phyloP scores from a whole-genome alignment of 352 stramenopile genomes.

The Pythium guiyangense region DNA sequence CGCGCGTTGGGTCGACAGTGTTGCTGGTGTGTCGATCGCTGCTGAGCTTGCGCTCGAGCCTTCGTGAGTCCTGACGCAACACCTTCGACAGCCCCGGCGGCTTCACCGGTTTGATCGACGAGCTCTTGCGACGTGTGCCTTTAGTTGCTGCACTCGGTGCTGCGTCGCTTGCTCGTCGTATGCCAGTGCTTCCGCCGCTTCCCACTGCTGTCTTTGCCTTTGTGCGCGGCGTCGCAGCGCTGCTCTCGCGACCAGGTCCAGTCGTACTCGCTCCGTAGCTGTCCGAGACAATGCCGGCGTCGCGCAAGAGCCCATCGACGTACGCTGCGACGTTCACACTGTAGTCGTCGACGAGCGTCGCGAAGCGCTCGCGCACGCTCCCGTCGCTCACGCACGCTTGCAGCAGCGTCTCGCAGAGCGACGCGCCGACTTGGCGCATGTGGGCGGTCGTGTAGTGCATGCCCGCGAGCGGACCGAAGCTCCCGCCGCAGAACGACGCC shows the following conservation, averaged over 20 bases:
- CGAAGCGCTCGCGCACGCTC: constrained; percentile 26
- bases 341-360: constrained; percentile 26
- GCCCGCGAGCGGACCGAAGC: constrained; percentile 52
- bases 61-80: background rate
- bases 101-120: constrained; percentile 6
- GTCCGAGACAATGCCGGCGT: constrained; percentile 21
- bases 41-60: constrained; percentile 2
- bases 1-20: background rate
- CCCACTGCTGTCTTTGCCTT: background rate
- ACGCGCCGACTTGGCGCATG: constrained; percentile 36
- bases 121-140: constrained; percentile 1
- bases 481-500: constrained; percentile 82
- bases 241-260: constrained; percentile 2
- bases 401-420: constrained; percentile 49
- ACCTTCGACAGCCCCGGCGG: background rate
- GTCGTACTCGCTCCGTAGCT: background rate
- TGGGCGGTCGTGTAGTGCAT: constrained; percentile 70
- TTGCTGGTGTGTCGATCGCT: background rate
- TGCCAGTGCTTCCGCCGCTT: background rate
- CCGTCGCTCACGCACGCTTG: constrained; percentile 32
- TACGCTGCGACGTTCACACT: constrained; percentile 25
- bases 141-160: background rate
- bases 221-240: constrained; percentile 2
- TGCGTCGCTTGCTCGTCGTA: background rate
- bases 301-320: constrained; percentile 34